A percentile compares a stretch with the other conserved stretches of the same genome.
Conservation (phyloP, 495 filamentous ascomycete genomes). For the Xylaria curta region DNA sequence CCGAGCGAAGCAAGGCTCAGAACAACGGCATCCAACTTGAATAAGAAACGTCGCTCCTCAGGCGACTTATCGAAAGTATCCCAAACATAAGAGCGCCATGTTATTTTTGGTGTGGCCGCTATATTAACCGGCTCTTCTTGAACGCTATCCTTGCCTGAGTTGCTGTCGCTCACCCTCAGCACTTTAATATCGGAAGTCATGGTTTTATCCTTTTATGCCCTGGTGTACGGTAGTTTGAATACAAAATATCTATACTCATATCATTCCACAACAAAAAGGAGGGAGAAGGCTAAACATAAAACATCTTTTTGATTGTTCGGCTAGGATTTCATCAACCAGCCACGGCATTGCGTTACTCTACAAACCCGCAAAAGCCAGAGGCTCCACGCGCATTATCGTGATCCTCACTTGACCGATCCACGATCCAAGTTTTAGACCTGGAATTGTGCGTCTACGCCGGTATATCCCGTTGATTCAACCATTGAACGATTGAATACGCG, state of each 20-base stretch:
- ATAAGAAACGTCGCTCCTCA: slow-evolving; percentile 64
- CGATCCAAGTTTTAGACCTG: not conserved
- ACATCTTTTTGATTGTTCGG: not conserved
- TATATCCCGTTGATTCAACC: not conserved
- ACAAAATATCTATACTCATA: not conserved
- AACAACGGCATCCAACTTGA: slow-evolving; percentile 64
- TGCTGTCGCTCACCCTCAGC: slow-evolving; percentile 38
- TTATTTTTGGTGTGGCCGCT: slow-evolving; percentile 37
- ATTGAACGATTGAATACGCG: not conserved
- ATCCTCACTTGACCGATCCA: slow-evolving; percentile 2
- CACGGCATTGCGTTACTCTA: not conserved
- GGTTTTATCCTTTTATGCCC: not conserved
- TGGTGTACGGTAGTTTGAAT: not conserved
- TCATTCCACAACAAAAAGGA: not conserved
- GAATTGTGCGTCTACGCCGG: not conserved
- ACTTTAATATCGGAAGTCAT: slow-evolving; percentile 31
- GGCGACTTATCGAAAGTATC: slow-evolving; percentile 67
- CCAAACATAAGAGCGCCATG: slow-evolving; percentile 58
- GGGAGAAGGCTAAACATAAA: not conserved
- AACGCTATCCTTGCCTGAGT: not conserved
- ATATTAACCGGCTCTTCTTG: slow-evolving; percentile 24
- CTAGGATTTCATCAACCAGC: slow-evolving; percentile 1
- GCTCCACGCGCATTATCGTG: not conserved
- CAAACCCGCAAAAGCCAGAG: not conserved
- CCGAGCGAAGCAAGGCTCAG: slow-evolving; percentile 62